A percentile compares a stretch with the other conserved stretches of the same genome.
Conservation (phyloP, 108 stramenopile species). For the Skeletonema costatum region DNA sequence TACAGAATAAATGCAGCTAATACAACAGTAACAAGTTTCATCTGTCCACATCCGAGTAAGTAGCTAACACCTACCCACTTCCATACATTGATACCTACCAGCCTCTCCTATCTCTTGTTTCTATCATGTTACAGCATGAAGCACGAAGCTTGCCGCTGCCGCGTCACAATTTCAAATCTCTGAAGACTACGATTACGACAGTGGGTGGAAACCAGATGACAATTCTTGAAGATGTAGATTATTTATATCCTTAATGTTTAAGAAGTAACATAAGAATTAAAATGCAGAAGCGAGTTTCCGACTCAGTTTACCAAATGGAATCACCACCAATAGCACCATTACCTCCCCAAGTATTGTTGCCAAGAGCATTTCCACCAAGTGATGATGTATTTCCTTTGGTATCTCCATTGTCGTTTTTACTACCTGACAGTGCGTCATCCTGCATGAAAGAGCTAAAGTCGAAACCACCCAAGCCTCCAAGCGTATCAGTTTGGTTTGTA, state of each 20-base stretch:
- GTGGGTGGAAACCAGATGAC: no score
- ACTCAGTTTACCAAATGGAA: constrained; percentile 4
- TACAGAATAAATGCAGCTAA: no score
- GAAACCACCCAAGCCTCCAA: constrained; percentile 2
- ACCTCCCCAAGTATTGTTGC: not conserved
- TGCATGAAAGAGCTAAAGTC: constrained; percentile 7
- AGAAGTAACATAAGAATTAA: not conserved
- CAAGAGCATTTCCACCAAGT: constrained; percentile 1
- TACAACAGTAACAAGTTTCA: no score
- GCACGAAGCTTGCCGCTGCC: no score
- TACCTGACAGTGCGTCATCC: not conserved
- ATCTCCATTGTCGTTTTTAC: not conserved
- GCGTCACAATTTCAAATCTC: no score
- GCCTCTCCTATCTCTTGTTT: no score
- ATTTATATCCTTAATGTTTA: not conserved
- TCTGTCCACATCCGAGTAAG: no score
- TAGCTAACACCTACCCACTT: no score
- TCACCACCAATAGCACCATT: not conserved
- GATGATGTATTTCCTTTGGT: not conserved
- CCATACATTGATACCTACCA: no score
- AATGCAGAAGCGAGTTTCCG: not conserved
- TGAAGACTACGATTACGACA: no score
- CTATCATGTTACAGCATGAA: no score
- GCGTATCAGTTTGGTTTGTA: constrained; percentile 6
- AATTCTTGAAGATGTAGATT: not conserved